Evolutionary conservation across 2,329 filamentous ascomycete species (phyloP), one percentile per base, ranked within the genome.

Genomic region (Macrophomina phaseolina): DNA sequence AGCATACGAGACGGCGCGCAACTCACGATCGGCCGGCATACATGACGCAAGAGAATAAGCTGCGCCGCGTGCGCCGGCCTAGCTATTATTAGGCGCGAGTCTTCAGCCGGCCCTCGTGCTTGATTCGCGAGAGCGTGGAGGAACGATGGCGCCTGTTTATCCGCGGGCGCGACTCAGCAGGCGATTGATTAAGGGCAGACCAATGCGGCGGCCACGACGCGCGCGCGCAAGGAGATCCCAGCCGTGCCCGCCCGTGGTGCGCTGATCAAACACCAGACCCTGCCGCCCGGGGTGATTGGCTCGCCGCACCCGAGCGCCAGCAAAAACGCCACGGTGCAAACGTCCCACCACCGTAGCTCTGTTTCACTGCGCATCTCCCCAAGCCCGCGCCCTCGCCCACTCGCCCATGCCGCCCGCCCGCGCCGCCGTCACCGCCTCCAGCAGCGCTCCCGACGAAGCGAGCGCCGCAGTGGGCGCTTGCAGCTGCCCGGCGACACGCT

Each of bases 181-280:
- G 30, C 36, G 36, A 42, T 63, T 36, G 46, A 63, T 63, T 49
- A 63, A 52, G 60, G 60, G 18, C 18, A 18, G 48, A 23, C 16
- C 40, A 28, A 48, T 9, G 28, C 14, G 30, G 30, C 30, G 28
- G 55, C 23, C 56, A 38, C 40, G 48, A 42, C 42, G 49, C 45
- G 58, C 58, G 45, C 58, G 58, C 58, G 58, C 58, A 49, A 62
- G 58, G 58, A 49, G 58, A 46, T 23, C 56, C 56, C 56, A 32
- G 40, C 56, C 14, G 42, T 36, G 56, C 56, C 16, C 56, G 40
- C 42, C 30, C 56, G 42, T 28, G 11, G 18, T 48, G 56, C 45
- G 58, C 30, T 38, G 58, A 62, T 62, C 58, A 62, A 62, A 62
- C 58, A 45, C 42, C 30, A 23, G 58, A n/a, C 32, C 30, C 28